phyloP scores from a whole-genome alignment of 805 yeast species.

The Huiozyma naganishii region DNA sequence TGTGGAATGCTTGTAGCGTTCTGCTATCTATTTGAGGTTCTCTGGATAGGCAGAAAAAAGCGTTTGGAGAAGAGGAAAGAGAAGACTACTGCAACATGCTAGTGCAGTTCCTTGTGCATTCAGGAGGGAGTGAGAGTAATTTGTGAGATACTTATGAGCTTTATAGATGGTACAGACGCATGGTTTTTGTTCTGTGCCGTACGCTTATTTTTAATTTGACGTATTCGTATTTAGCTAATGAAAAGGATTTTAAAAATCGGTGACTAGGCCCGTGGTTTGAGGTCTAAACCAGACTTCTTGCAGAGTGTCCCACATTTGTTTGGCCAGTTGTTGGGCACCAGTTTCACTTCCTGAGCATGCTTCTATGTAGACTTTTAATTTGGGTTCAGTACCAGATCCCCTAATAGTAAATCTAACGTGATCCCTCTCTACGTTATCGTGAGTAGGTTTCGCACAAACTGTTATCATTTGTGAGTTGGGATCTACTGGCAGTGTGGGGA shows the following conservation, averaged over 20 bases:
- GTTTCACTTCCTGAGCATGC: conserved; percentile 42
- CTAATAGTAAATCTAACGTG: conserved; percentile 69
- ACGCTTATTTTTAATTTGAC: neutral
- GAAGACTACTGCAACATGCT: neutral
- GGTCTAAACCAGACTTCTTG: conserved; percentile 63
- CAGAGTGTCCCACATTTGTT: conserved; percentile 55
- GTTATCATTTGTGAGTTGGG: conserved; percentile 81
- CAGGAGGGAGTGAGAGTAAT: too few species aligned
- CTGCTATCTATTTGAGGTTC: conserved; percentile 8
- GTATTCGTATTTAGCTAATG: neutral
- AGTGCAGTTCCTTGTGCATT: too few species aligned
- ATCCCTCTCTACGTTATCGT: conserved; percentile 18
- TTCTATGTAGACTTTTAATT: conserved; percentile 83
- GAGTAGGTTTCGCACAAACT: conserved; percentile 31
- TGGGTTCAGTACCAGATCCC: conserved; percentile 96
- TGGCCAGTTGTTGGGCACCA: conserved; percentile 43
- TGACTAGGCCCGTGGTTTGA: conserved; percentile 31
- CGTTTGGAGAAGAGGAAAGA: neutral
- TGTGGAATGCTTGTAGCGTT: conserved; percentile 13
- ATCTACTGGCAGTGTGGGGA: conserved; percentile 63
- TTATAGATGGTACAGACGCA: neutral
- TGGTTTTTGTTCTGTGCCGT: neutral
- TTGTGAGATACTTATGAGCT: too few species aligned
- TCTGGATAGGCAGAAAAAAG: conserved; percentile 4
- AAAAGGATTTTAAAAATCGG: conserved; percentile 6